Evolutionary conservation across 1,284 basidiomycete species (phyloP), one percentile per base, ranked within the genome.

Genomic region (Apiotrichum montevideense): DNA sequence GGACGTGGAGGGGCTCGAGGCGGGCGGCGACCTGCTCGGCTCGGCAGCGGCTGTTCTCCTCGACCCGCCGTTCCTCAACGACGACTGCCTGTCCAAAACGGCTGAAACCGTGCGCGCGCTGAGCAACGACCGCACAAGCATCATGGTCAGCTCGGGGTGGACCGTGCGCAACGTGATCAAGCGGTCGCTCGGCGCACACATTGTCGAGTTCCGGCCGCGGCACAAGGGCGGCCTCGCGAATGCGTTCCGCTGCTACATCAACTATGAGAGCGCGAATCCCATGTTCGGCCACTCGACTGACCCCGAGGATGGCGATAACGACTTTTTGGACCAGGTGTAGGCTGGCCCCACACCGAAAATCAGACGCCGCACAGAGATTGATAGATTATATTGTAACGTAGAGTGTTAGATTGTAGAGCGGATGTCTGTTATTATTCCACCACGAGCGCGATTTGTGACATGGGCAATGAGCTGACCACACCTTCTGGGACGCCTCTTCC

Each of bases 21-120:
- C 15, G 3, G 47, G 35, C 4, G 47, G 43, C 7, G 11, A 14
- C 34, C 32, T 43, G 13, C 21, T 46, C 3, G 43, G 47, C 9
- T 8, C 32, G 6, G 57, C 57, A 4, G 50, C 57, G 5, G 57
- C 55, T 3, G 42, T 58, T 8, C 10, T 58, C 3, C 41, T 55
- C 3, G 57, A 58, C 51, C 57, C 57, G 14, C 57, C 57, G 42
- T 58, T 55, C 42, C 46, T 58, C 50, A 55, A 58, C 50, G 41
- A 33, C 11, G 46, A 52, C 35, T 52, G 50, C 42, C 40, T 50
- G 9, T 13, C 45, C 3, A 55, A 58, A 35, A 42, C 57, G 13
- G 50, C 53, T 3, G 15, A 47, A 29, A 58, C 57, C 3, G 46
- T 45, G 3, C 29, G 21, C 7, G 54, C 54, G 33, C 32, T 58